Evolutionary conservation across 2,329 filamentous ascomycete genomes (phyloP).

Genomic region (Spiromastix sp.): DNA sequence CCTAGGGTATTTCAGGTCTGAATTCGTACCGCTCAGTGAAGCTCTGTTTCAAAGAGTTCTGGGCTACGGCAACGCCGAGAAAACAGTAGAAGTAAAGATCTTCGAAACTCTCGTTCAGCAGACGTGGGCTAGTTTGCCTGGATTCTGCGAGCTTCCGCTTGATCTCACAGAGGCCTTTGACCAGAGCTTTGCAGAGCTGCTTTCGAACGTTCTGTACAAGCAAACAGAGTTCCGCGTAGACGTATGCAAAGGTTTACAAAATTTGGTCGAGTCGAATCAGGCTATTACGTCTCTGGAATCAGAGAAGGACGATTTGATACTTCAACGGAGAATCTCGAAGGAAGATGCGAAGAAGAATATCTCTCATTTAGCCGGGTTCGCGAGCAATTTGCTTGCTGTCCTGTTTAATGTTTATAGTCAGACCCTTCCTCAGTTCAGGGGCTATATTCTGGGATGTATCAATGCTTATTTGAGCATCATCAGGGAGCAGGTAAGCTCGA

Average conservation of each 20-base stretch:
- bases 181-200: slow-evolving; percentile 75
- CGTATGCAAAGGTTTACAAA: slow-evolving; percentile 76
- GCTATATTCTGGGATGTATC: slow-evolving; percentile 85
- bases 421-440: slow-evolving; percentile 83
- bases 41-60: slow-evolving; percentile 80
- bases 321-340: slow-evolving; percentile 70
- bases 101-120: slow-evolving; percentile 95
- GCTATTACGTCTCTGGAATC: slow-evolving; percentile 61
- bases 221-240: slow-evolving; percentile 80
- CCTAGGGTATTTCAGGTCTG: slow-evolving; percentile 70
- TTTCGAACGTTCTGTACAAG: slow-evolving; percentile 86
- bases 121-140: slow-evolving; percentile 86
- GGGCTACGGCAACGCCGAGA: slow-evolving; percentile 69
- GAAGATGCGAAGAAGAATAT: slow-evolving; percentile 68
- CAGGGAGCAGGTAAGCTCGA: slow-evolving; percentile 43
- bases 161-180: slow-evolving; percentile 72
- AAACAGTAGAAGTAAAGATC: slow-evolving; percentile 94
- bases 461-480: slow-evolving; percentile 90
- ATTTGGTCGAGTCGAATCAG: slow-evolving; percentile 84
- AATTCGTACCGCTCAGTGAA: slow-evolving; percentile 84
- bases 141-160: slow-evolving; percentile 86
- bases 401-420: slow-evolving; percentile 99
- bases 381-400: slow-evolving; percentile 84
- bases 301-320: slow-evolving; percentile 60
- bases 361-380: slow-evolving; percentile 65